Evolutionary conservation across 129 eudicot species (phyloP).

Genomic region (carrot (Daucus carota)): DH1_v3.0 NC_030382.2:54634501-54635000

Average conservation of each 20-base stretch:
- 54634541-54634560: constrained; percentile 51
- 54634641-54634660: constrained; percentile 55
- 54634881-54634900: constrained; percentile 46
- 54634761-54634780: neutral
- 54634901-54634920: constrained; percentile 75
- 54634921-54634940: constrained; percentile 38
- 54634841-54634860: constrained; percentile 19
- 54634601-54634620: constrained; percentile 63
- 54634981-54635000: neutral
- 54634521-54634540: constrained; percentile 54
- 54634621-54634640: constrained; percentile 88
- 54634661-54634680: constrained; percentile 66
- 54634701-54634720: constrained; percentile 11
- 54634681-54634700: constrained; percentile 46
- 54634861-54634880: constrained; percentile 70
- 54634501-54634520: constrained; percentile 72
- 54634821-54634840: constrained; percentile 37
- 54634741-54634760: neutral
- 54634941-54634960: constrained; percentile 1
- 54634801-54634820: constrained; percentile 58
- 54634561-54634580: constrained; percentile 70
- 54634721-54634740: neutral
- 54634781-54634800: neutral
- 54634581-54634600: constrained; percentile 73
- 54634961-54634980: constrained; percentile 1